phyloP scores from a whole-genome alignment of 352 stramenopile species.

The Phytophthora colocasiae region DNA sequence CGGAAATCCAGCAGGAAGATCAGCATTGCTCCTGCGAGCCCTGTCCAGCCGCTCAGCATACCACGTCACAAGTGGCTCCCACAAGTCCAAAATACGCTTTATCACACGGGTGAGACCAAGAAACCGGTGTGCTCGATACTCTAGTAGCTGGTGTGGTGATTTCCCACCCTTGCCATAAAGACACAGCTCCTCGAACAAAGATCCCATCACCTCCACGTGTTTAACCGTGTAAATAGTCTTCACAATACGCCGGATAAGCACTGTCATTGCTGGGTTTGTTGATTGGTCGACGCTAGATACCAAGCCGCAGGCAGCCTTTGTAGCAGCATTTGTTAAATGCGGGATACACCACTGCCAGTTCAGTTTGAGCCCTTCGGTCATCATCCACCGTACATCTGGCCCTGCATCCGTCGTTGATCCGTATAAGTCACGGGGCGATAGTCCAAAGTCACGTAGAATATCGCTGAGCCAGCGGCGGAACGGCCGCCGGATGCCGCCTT shows the following conservation, averaged over 20 bases:
- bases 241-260: conserved; percentile 13
- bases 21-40: no score
- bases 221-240: conserved; percentile 13
- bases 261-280: conserved; percentile 16
- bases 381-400: conserved; percentile 17
- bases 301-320: conserved; percentile 14
- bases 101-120: no score
- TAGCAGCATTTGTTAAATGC: conserved; percentile 20
- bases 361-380: conserved; percentile 3
- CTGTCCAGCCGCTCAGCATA: no score
- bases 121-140: no score
- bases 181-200: conserved; percentile 12
- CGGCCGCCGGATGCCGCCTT: no score
- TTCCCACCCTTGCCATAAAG: no score
- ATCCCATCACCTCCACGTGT: conserved; percentile 14
- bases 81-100: no score
- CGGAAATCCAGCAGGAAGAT: no score
- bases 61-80: no score
- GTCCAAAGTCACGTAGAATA: conserved; percentile 5
- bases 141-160: no score
- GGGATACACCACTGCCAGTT: conserved; percentile 4
- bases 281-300: conserved; percentile 5
- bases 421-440: conserved; percentile 1
- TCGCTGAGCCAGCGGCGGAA: no score
- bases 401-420: no score